Evolutionary conservation across 371 early-diverging fungal genomes (phyloP).

Genomic region (Chytridium lagenaria): DNA sequence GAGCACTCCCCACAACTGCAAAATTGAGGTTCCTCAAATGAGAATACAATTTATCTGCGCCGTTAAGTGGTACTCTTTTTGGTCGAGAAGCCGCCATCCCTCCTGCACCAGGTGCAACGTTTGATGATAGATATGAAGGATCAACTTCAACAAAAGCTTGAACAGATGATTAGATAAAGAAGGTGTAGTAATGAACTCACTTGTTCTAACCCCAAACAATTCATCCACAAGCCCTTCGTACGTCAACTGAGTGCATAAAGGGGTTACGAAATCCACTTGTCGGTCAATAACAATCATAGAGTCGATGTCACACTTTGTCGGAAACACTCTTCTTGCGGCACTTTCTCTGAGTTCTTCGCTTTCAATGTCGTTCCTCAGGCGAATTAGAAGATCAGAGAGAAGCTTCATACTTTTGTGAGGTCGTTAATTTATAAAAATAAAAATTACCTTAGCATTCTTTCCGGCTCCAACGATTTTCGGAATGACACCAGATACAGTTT

Average conservation of each 20-base stretch:
- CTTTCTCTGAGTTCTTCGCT: slow-evolving; percentile 37
- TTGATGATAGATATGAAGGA: slow-evolving; percentile 23
- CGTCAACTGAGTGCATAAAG: slow-evolving; percentile 90
- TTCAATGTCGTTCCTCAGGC: slow-evolving; percentile 82
- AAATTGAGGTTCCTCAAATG: slow-evolving; percentile 89
- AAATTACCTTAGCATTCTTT: slow-evolving; percentile 71
- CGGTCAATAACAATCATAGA: slow-evolving; percentile 91
- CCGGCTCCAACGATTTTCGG: slow-evolving; percentile 92
- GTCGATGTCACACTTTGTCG: slow-evolving; percentile 69
- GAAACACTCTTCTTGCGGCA: slow-evolving; percentile 34
- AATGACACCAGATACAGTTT: slow-evolving; percentile 83
- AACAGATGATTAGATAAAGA: no score
- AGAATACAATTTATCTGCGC: slow-evolving; percentile 75
- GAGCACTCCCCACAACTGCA: slow-evolving; percentile 79
- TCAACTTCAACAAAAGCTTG: slow-evolving; percentile 60
- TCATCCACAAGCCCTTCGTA: slow-evolving; percentile 92
- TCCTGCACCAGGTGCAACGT: slow-evolving; percentile 16
- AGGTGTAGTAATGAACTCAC: no score
- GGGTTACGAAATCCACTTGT: slow-evolving; percentile 86
- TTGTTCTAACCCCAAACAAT: slow-evolving; percentile 50
- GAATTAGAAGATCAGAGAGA: slow-evolving; percentile 66
- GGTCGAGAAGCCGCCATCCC: slow-evolving; percentile 57
- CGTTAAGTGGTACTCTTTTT: slow-evolving; percentile 81
- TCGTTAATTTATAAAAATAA: not conserved
- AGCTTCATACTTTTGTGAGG: no score